These are phyloP conservation scores for Babjeviella inositovora DNA, from an alignment of 805 yeast species.

Conservation along the genomic window DNA sequence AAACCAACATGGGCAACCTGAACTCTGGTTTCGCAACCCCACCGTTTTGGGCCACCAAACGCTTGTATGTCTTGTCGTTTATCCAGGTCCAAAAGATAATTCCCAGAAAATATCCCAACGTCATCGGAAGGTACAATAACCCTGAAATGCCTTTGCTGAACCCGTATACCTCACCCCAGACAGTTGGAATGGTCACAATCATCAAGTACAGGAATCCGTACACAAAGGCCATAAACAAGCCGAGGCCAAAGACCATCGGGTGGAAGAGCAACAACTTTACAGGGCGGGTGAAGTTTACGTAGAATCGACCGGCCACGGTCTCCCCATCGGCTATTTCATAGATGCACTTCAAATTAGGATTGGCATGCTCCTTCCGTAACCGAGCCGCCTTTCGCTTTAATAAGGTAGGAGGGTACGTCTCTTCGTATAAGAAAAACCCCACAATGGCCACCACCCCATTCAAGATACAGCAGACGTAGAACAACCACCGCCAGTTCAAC, in stretches of 20 bases:
- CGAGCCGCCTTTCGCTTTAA: slow-evolving; percentile 25
- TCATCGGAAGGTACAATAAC: slow-evolving; percentile 39
- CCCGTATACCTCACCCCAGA: slow-evolving; percentile 29
- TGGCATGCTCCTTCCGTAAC: slow-evolving; percentile 37
- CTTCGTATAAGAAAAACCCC: slow-evolving; percentile 31
- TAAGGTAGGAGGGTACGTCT: slow-evolving; percentile 43
- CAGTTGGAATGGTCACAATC: slow-evolving; percentile 41
- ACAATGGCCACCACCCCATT: slow-evolving; percentile 27
- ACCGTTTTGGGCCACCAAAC: slow-evolving; percentile 19
- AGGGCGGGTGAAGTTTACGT: slow-evolving; percentile 33
- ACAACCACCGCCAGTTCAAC: slow-evolving; percentile 46
- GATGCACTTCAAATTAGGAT: slow-evolving; percentile 37
- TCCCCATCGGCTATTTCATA: slow-evolving; percentile 42
- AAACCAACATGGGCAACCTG: slow-evolving; percentile 33
- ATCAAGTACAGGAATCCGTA: slow-evolving; percentile 54
- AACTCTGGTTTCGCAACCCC: slow-evolving; percentile 50
- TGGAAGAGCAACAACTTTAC: slow-evolving; percentile 30
- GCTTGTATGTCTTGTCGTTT: slow-evolving; percentile 21
- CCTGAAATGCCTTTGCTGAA: slow-evolving; percentile 33
- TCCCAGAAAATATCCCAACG: slow-evolving; percentile 37
- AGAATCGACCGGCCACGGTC: slow-evolving; percentile 17
- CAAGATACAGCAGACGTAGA: slow-evolving; percentile 38
- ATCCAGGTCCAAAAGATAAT: slow-evolving; percentile 27
- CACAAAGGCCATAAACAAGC: slow-evolving; percentile 45
- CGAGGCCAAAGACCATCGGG: slow-evolving; percentile 51